Percentiles rank a stretch among this genome's conserved stretches.
These are phyloP conservation scores for Gyromitra esculenta DNA, from an alignment of 2,329 filamentous ascomycete species.

Conservation along the genomic window DNA sequence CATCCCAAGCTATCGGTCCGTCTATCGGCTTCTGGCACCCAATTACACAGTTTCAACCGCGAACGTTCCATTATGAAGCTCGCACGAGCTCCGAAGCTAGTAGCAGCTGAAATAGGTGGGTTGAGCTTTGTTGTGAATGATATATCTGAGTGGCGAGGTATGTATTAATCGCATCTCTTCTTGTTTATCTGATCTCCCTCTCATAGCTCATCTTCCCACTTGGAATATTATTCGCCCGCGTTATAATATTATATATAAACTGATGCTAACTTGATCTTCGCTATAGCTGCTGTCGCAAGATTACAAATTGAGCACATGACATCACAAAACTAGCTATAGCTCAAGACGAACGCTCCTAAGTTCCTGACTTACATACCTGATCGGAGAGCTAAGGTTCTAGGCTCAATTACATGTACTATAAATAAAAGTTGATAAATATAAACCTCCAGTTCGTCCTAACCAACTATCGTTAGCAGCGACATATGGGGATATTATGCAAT, in stretches of 20 bases:
- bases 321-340: background rate
- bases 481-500: too few relatives aligned
- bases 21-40: background rate
- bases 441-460: too few relatives aligned
- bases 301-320: background rate
- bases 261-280: background rate
- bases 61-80: slow-evolving; percentile 16
- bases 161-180: background rate
- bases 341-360: background rate
- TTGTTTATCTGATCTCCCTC: background rate
- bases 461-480: too few relatives aligned
- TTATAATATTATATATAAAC: background rate
- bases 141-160: slow-evolving; percentile 32
- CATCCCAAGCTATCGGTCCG: slow-evolving; percentile 1
- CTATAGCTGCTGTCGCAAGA: background rate
- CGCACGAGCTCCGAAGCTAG: background rate
- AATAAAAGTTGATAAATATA: too few relatives aligned
- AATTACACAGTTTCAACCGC: slow-evolving; percentile 21
- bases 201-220: background rate
- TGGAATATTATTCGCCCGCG: too few relatives aligned
- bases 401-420: too few relatives aligned
- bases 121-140: slow-evolving; percentile 26
- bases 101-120: slow-evolving; percentile 15
- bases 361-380: background rate
- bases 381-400: background rate